Conservation (phyloP, 2,329 filamentous ascomycete genomes). For the Alternaria arborescens region DNA sequence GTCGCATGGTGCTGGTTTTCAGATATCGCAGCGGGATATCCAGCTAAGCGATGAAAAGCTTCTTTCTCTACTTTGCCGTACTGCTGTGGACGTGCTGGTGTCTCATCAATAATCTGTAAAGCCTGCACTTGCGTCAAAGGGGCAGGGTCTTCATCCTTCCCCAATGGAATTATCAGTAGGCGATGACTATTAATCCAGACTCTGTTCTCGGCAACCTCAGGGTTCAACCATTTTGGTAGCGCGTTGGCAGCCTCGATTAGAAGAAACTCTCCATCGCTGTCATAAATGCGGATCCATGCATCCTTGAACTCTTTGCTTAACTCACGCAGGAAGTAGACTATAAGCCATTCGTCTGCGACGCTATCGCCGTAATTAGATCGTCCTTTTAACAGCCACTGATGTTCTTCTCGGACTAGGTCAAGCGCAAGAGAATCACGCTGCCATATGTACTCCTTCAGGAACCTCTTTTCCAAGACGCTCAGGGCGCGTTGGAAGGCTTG, state of each 20-base stretch:
- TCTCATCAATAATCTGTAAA: conserved; percentile 65
- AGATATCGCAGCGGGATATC: conserved; percentile 79
- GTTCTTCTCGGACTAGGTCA: conserved; percentile 67
- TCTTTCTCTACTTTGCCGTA: conserved; percentile 82
- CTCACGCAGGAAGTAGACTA: conserved; percentile 87
- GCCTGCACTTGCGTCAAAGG: conserved; percentile 71
- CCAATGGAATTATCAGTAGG: conserved; percentile 74
- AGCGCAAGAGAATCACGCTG: conserved; percentile 85
- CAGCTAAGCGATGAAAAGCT: conserved; percentile 86
- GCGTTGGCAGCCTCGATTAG: conserved; percentile 91
- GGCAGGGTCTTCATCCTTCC: conserved; percentile 37
- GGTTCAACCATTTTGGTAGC: conserved; percentile 88
- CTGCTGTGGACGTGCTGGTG: conserved; percentile 69
- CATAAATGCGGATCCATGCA: conserved; percentile 83
- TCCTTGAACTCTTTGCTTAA: conserved; percentile 75
- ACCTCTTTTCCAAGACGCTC: conserved; percentile 66
- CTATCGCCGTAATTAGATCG: conserved; percentile 90
- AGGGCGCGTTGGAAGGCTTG: conserved; percentile 76
- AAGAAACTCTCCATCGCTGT: conserved; percentile 94
- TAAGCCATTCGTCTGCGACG: conserved; percentile 96
- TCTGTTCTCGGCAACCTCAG: conserved; percentile 85
- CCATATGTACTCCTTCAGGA: conserved; percentile 92
- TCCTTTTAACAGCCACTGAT: conserved; percentile 71
- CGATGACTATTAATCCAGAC: conserved; percentile 86
- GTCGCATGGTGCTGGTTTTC: conserved; percentile 79